Percentiles rank a stretch among this genome's conserved stretches.
Evolutionary conservation across 257 asterid species (phyloP).

Genomic region (Salvia rosmarinus): DNA sequence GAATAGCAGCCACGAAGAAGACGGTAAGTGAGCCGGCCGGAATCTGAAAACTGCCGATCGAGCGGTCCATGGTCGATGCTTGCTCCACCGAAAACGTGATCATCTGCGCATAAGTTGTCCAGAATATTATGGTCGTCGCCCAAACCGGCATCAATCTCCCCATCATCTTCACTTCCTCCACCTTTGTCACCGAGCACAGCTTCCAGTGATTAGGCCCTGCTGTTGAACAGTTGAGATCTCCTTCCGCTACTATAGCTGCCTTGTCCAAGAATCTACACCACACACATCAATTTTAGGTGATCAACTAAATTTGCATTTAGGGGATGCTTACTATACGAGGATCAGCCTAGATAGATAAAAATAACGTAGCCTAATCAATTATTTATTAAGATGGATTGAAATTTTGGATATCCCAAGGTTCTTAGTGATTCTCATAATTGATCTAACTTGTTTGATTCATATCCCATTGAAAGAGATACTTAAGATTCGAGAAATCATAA

Average conservation of each 20-base stretch:
- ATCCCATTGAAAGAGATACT: no score
- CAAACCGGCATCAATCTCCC: conserved; percentile 75
- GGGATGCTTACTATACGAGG: no score
- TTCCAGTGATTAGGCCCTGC: conserved; percentile 79
- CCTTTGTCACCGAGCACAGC: conserved; percentile 74
- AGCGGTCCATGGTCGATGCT: conserved; percentile 83
- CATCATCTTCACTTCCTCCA: conserved; percentile 96
- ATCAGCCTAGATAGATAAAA: no score
- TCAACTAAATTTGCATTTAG: no score
- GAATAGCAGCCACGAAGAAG: conserved; percentile 80
- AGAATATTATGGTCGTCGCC: conserved; percentile 93
- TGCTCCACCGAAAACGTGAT: conserved; percentile 90
- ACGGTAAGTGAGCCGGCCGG: conserved; percentile 95
- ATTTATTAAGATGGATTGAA: no score
- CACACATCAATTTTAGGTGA: no score
- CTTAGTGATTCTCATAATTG: no score
- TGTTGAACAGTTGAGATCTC: conserved; percentile 43
- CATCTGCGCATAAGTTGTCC: conserved; percentile 97
- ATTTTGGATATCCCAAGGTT: no score
- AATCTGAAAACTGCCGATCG: conserved; percentile 60
- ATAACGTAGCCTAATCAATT: no score
- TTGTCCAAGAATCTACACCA: conserved; percentile 67
- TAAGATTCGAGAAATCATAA: no score
- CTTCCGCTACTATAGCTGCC: conserved; percentile 77
- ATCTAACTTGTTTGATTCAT: no score